A percentile compares a stretch with the other conserved stretches of the same genome.
Evolutionary conservation across 306 rosid species (phyloP).

Genomic region (Castanea sativa): DNA sequence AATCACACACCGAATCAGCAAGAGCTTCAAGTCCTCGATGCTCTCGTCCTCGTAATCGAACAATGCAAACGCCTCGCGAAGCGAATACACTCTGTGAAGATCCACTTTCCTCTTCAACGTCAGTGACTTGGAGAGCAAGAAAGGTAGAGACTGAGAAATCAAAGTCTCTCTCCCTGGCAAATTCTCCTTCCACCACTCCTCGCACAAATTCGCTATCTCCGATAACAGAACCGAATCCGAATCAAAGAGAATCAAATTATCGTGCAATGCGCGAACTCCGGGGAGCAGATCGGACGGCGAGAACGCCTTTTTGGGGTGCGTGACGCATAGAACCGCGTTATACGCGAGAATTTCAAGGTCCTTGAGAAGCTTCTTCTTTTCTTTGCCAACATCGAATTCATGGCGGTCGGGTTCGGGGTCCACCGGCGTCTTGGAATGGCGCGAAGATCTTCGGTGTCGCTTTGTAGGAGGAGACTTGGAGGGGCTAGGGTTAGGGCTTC

Average conservation of each 20-base stretch:
- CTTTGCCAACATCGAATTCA: slow-evolving; percentile 7
- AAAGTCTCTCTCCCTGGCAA: slow-evolving; percentile 54
- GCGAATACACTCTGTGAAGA: slow-evolving; percentile 65
- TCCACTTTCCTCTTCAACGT: slow-evolving; percentile 73
- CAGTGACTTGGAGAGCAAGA: slow-evolving; percentile 62
- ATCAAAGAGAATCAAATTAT: slow-evolving; percentile 60
- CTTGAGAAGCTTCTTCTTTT: slow-evolving; percentile 28
- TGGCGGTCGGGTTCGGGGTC: slow-evolving; percentile 7
- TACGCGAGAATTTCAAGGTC: slow-evolving; percentile 53
- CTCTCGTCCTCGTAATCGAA: slow-evolving; percentile 86
- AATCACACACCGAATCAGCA: slow-evolving; percentile 63
- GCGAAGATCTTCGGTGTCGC: slow-evolving; percentile 62
- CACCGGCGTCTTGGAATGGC: slow-evolving; percentile 32
- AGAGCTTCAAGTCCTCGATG: slow-evolving; percentile 69
- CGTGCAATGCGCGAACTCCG: slow-evolving; percentile 62
- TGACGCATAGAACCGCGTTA: slow-evolving; percentile 47
- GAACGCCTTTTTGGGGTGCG: slow-evolving; percentile 60
- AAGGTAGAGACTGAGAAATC: slow-evolving; percentile 78
- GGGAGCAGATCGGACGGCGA: slow-evolving; percentile 45
- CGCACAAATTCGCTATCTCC: slow-evolving; percentile 55
- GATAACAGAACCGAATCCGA: slow-evolving; percentile 49
- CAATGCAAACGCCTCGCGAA: slow-evolving; percentile 69
- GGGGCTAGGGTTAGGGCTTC: slow-evolving; percentile 10
- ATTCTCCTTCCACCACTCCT: slow-evolving; percentile 90
- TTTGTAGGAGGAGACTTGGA: slow-evolving; percentile 53